phyloP scores from a whole-genome alignment of 2,329 filamentous ascomycete species.

The Ophiocordyceps camponoti-saundersi region DNA sequence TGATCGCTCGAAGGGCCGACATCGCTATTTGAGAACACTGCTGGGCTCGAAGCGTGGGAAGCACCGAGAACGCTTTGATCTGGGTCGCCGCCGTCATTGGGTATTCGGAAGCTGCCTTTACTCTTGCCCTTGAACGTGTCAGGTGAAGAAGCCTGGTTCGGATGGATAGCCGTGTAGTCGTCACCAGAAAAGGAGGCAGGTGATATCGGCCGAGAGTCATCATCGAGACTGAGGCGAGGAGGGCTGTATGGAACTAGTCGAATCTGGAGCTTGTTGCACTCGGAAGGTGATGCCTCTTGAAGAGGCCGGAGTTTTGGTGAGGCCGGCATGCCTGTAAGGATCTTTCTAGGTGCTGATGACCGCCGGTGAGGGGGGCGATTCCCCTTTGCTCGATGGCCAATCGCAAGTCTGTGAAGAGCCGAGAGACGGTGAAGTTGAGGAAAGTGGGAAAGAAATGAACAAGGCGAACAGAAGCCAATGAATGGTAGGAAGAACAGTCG shows the following conservation, averaged over 20 bases:
- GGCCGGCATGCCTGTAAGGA: constrained; percentile 12
- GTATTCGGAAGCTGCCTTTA: background rate
- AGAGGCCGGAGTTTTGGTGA: constrained; percentile 11
- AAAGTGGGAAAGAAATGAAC: background rate
- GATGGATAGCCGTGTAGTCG: constrained; percentile 2
- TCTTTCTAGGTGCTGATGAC: background rate
- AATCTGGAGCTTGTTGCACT: constrained; percentile 14
- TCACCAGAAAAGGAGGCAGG: constrained; percentile 10
- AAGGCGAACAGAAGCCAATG: constrained; percentile 2
- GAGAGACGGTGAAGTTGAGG: background rate
- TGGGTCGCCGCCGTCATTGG: background rate
- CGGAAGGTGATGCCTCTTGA: constrained; percentile 4
- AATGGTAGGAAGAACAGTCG: background rate
- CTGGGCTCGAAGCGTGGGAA: background rate
- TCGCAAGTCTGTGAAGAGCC: background rate
- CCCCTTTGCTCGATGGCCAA: background rate
- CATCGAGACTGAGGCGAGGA: constrained; percentile 14
- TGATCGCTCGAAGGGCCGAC: background rate
- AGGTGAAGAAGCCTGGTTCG: background rate
- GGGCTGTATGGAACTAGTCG: constrained; percentile 22
- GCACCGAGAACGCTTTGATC: background rate
- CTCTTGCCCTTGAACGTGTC: background rate
- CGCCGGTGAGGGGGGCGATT: background rate
- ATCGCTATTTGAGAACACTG: background rate
- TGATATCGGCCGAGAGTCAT: constrained; percentile 8